Evolutionary conservation across 2,329 filamentous ascomycete species (phyloP).

Genomic region (Aspergillus sp.): DNA sequence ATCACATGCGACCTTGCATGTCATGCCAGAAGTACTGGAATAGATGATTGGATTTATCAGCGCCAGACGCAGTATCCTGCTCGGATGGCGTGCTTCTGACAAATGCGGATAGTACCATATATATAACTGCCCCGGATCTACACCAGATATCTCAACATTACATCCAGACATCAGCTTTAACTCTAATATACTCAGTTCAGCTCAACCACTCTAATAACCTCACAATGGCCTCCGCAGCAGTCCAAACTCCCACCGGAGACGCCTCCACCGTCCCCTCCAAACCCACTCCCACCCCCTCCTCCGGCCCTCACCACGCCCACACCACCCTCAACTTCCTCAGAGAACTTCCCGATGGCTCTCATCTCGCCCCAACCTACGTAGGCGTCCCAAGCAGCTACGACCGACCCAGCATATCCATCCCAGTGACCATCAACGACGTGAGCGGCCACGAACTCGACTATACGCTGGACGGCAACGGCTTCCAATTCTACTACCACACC

Average conservation of each 20-base stretch:
- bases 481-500: slow-evolving; percentile 47
- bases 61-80: slow-evolving; percentile 21
- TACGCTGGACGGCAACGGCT: slow-evolving; percentile 50
- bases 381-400: slow-evolving; percentile 45
- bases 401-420: slow-evolving; percentile 42
- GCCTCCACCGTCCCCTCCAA: slow-evolving; percentile 15
- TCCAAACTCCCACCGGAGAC: slow-evolving; percentile 24
- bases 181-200: no score
- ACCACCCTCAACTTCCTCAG: slow-evolving; percentile 53
- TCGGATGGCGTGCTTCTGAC: slow-evolving; percentile 39
- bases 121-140: not conserved
- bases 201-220: no score
- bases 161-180: not conserved
- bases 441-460: slow-evolving; percentile 48
- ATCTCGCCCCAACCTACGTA: slow-evolving; percentile 42
- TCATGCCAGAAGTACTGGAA: not conserved
- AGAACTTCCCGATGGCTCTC: slow-evolving; percentile 46
- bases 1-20: not conserved
- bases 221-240: slow-evolving; percentile 35
- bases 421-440: slow-evolving; percentile 46
- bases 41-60: slow-evolving; percentile 32
- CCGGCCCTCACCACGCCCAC: slow-evolving; percentile 38
- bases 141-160: not conserved
- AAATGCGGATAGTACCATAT: slow-evolving; percentile 23
- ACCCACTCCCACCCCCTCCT: slow-evolving; percentile 10